Percentiles rank a stretch among this genome's conserved stretches.
Evolutionary conservation across 1,139 yeast species (phyloP).

Genomic region (Debaryomyces sp.): DNA sequence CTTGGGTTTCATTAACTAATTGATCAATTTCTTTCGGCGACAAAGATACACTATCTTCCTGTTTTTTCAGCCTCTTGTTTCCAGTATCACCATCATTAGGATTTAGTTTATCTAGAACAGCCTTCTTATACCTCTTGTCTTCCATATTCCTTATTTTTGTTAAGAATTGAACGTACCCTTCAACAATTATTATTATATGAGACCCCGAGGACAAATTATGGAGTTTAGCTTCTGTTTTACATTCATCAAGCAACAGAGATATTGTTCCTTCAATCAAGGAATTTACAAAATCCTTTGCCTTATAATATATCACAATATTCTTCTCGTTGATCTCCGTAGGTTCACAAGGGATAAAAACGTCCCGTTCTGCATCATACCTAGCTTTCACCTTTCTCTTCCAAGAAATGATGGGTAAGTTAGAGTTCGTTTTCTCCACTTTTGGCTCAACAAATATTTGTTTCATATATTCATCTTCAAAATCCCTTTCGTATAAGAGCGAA

Average conservation of each 20-base stretch:
- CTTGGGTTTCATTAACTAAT: constrained; percentile 31
- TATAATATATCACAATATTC: constrained; percentile 45
- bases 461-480: constrained; percentile 17
- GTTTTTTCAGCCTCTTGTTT: constrained; percentile 12
- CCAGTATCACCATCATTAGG: constrained; percentile 9
- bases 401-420: constrained; percentile 29
- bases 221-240: constrained; percentile 10
- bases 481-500: constrained; percentile 6
- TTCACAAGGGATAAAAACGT: constrained; percentile 56
- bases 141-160: constrained; percentile 45
- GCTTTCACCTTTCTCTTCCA: constrained; percentile 44
- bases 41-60: constrained; percentile 19
- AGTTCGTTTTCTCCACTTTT: constrained; percentile 10
- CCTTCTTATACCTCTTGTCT: constrained; percentile 47
- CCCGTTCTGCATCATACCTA: constrained; percentile 45
- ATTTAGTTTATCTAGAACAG: constrained; percentile 33
- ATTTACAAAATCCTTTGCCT: constrained; percentile 47
- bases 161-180: constrained; percentile 50
- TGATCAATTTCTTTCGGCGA: constrained; percentile 41
- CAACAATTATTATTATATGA: constrained; percentile 47
- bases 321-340: constrained; percentile 44
- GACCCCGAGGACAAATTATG: constrained; percentile 5
- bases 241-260: neutral
- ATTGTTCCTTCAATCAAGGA: constrained; percentile 31
- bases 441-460: constrained; percentile 15